A percentile compares a stretch with the other conserved stretches of the same genome.
Conservation (phyloP, 352 stramenopile genomes). For the Phytophthora foliorum region DNA sequence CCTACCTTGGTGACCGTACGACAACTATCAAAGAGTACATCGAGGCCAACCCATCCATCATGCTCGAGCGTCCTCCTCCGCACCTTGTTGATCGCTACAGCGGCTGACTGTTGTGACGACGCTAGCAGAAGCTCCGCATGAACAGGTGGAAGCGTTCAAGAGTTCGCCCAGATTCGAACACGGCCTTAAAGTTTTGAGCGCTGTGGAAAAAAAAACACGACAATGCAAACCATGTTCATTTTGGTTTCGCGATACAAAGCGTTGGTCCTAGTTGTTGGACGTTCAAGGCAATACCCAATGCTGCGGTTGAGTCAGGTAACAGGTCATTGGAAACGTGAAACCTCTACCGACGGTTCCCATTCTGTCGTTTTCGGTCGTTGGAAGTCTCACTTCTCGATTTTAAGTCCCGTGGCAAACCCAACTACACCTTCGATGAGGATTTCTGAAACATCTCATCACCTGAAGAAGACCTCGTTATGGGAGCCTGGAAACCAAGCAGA, state of each 20-base stretch:
- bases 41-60: conserved; percentile 77
- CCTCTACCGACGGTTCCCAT: conserved; percentile 34
- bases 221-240: not conserved
- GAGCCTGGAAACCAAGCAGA: conserved; percentile 23
- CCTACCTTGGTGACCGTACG: conserved; percentile 89
- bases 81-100: conserved; percentile 86
- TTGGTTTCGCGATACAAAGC: not conserved
- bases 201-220: not conserved
- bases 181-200: not conserved
- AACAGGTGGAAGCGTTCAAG: not conserved
- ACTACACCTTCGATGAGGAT: conserved; percentile 19
- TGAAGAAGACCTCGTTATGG: conserved; percentile 31
- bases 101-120: conserved; percentile 40
- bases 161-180: not conserved
- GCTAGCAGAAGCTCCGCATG: not conserved
- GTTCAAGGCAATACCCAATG: not conserved
- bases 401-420: not conserved
- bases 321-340: conserved; percentile 13
- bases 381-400: conserved; percentile 21
- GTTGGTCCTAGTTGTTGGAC: no score
- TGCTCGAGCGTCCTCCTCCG: conserved; percentile 81
- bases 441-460: conserved; percentile 17
- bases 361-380: conserved; percentile 23
- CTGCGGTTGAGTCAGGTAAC: not conserved
- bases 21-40: conserved; percentile 92